phyloP scores from a whole-genome alignment of 768 basidiomycete genomes.

The Suillus hirtellus region DNA sequence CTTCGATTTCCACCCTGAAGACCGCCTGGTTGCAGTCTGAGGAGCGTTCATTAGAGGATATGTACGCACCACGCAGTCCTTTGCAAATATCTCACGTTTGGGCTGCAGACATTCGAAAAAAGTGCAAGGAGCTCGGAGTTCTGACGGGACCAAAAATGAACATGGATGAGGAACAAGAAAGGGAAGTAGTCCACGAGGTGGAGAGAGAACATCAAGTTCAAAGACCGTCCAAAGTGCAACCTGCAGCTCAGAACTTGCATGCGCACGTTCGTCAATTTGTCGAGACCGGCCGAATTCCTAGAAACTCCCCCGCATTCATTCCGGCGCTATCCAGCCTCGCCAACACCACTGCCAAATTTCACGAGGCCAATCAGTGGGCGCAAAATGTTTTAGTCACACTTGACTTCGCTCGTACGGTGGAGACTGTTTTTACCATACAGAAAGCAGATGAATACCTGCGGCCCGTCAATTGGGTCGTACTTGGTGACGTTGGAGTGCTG shows the following conservation, averaged over 20 bases:
- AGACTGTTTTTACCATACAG: slow-evolving; percentile 5
- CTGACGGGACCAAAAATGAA: slow-evolving; percentile 16
- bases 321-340: slow-evolving; percentile 18
- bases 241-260: slow-evolving; percentile 26
- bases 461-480: slow-evolving; percentile 32
- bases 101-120: slow-evolving; percentile 15
- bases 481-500: slow-evolving; percentile 18
- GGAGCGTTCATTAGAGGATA: slow-evolving; percentile 37
- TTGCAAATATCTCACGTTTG: not conserved
- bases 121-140: slow-evolving; percentile 22
- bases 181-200: slow-evolving; percentile 46
- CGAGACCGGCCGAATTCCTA: slow-evolving; percentile 27
- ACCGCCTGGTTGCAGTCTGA: slow-evolving; percentile 42
- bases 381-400: slow-evolving; percentile 15
- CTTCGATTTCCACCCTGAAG: slow-evolving; percentile 6
- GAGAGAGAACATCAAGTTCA: slow-evolving; percentile 43
- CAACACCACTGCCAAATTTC: slow-evolving; percentile 9
- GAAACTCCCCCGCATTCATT: slow-evolving; percentile 22
- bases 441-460: slow-evolving; percentile 23
- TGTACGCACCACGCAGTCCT: slow-evolving; percentile 26
- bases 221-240: slow-evolving; percentile 31
- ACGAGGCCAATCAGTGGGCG: slow-evolving; percentile 26
- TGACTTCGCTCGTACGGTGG: slow-evolving; percentile 21
- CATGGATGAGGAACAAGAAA: slow-evolving; percentile 52
- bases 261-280: slow-evolving; percentile 27